Percentiles rank a stretch among this genome's conserved stretches.
phyloP scores from a whole-genome alignment of 78 protist species.

The Isochrysis galbana region DNA sequence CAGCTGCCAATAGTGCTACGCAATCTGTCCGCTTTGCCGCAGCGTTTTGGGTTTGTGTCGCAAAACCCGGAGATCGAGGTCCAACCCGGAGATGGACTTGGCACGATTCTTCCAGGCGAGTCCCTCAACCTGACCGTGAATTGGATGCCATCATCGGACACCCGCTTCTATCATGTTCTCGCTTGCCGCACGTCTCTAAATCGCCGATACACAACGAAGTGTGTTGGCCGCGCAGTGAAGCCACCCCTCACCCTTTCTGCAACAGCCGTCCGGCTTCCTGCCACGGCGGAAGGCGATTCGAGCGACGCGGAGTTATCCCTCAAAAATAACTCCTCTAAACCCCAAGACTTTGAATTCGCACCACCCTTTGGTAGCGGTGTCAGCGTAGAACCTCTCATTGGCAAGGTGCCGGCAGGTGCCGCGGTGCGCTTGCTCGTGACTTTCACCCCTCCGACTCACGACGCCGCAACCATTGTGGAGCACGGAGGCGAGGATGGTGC shows the following conservation, averaged over 20 bases:
- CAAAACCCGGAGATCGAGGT: neutral
- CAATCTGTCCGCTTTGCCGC: neutral
- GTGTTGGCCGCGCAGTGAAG: neutral
- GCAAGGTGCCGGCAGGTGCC: neutral
- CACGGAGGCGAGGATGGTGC: neutral
- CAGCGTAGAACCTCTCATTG: neutral
- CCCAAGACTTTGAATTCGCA: neutral
- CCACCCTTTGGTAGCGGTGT: neutral
- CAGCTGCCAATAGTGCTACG: neutral
- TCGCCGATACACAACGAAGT: neutral
- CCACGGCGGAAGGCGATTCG: neutral
- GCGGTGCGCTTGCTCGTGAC: neutral
- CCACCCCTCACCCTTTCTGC: neutral
- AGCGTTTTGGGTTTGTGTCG: neutral
- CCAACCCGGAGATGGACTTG: constrained; percentile 32
- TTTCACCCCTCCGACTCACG: no score
- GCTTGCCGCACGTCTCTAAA: neutral
- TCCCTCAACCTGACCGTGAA: neutral
- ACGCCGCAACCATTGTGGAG: neutral
- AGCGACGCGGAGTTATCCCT: neutral
- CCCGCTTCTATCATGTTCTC: neutral
- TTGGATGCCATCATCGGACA: neutral
- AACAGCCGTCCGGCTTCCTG: neutral
- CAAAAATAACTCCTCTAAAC: no score
- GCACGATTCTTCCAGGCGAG: constrained; percentile 23